These are phyloP conservation scores for Geotrichum europaeum DNA, from an alignment of 1,139 yeast genomes.

Conservation along the genomic window DNA sequence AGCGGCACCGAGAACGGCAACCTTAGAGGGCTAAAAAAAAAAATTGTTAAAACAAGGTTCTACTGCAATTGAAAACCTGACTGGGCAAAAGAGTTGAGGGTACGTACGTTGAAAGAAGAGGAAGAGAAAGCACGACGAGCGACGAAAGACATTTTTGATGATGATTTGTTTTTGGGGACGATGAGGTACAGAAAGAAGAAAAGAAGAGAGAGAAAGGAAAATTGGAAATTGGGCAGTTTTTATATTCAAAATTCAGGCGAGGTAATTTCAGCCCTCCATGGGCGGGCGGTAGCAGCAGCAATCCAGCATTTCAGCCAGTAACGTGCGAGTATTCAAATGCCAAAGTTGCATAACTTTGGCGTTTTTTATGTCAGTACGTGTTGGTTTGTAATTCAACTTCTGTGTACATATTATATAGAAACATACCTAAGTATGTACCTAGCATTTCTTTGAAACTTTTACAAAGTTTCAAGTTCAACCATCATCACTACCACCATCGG, in stretches of 20 bases:
- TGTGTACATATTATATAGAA: neutral
- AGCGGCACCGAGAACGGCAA: conserved; percentile 41
- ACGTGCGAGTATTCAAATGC: neutral
- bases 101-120: conserved; percentile 21
- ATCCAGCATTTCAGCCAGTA: conserved; percentile 5
- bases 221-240: conserved; percentile 6
- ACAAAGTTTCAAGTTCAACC: no score
- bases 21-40: conserved; percentile 24
- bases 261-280: conserved; percentile 7
- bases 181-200: conserved; percentile 5
- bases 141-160: conserved; percentile 17
- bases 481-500: no score
- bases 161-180: neutral
- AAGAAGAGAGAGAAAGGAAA: neutral
- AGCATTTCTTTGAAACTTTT: neutral
- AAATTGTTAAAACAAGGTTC: neutral
- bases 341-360: neutral
- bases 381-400: neutral
- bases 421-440: neutral
- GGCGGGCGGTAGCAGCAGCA: conserved; percentile 2
- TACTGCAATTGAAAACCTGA: neutral
- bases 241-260: conserved; percentile 4
- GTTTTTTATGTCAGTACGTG: neutral
- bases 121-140: conserved; percentile 25
- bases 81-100: neutral